phyloP scores from a whole-genome alignment of 1,284 basidiomycete genomes.

The Moesziomyces sp. region DNA sequence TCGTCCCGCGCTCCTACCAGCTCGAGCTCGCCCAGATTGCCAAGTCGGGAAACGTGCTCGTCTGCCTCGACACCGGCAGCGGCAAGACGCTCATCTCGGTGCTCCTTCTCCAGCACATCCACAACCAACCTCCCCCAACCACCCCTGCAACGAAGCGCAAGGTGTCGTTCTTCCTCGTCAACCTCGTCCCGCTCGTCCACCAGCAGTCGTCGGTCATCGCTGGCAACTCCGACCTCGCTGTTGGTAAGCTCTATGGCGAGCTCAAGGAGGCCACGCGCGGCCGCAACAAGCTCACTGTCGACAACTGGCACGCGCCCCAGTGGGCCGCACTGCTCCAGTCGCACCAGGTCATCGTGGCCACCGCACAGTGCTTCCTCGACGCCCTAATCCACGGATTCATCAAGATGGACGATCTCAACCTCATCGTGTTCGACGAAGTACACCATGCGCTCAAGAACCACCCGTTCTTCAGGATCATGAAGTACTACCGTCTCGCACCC shows the following conservation, averaged over 20 bases:
- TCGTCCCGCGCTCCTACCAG: constrained; percentile 37
- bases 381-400: constrained; percentile 52
- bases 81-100: constrained; percentile 61
- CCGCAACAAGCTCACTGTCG: constrained; percentile 10
- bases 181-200: constrained; percentile 54
- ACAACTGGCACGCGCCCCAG: constrained; percentile 34
- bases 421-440: constrained; percentile 56
- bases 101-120: constrained; percentile 49
- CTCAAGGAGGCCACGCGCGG: constrained; percentile 28
- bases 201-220: constrained; percentile 56
- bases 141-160: constrained; percentile 1
- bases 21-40: constrained; percentile 36
- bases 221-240: constrained; percentile 35
- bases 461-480: constrained; percentile 54
- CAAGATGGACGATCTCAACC: constrained; percentile 48
- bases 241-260: constrained; percentile 49
- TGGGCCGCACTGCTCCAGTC: constrained; percentile 36
- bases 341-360: constrained; percentile 53
- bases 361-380: constrained; percentile 52
- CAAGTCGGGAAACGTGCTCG: constrained; percentile 45
- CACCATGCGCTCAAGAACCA: constrained; percentile 53
- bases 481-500: constrained; percentile 36
- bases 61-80: constrained; percentile 57
- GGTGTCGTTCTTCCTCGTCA: constrained; percentile 50
- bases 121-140: constrained; percentile 3